These are phyloP conservation scores for Ampelomyces quisqualis DNA, from an alignment of 2,329 filamentous ascomycete genomes.

Conservation along the genomic window DNA sequence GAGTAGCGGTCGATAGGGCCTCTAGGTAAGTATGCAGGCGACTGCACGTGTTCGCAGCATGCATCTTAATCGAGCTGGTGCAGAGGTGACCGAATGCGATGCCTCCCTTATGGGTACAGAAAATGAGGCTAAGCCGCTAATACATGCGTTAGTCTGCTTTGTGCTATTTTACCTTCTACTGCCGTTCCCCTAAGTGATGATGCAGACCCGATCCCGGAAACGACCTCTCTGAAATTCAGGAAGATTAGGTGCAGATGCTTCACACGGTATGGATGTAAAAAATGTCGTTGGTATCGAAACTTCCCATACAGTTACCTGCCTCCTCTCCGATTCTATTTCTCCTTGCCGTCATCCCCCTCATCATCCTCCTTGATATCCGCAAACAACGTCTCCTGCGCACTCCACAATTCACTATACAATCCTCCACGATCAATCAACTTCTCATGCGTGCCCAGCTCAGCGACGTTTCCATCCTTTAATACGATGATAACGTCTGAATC, in stretches of 20 bases:
- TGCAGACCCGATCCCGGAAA: too few relatives aligned
- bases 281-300: not conserved
- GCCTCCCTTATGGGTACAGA: too few relatives aligned
- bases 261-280: too few relatives aligned
- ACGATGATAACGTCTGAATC: slow-evolving; percentile 93
- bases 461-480: slow-evolving; percentile 78
- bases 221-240: too few relatives aligned
- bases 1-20: slow-evolving; percentile 14
- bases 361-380: slow-evolving; percentile 13
- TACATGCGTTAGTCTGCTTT: not conserved
- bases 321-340: slow-evolving; percentile 1
- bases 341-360: slow-evolving; percentile 7
- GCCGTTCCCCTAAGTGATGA: too few relatives aligned
- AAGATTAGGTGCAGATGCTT: too few relatives aligned
- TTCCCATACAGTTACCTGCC: not conserved
- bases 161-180: too few relatives aligned
- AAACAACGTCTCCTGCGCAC: slow-evolving; percentile 51
- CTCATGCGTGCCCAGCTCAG: slow-evolving; percentile 83
- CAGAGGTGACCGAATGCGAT: too few relatives aligned
- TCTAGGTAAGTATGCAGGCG: slow-evolving; percentile 3
- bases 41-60: slow-evolving; percentile 28
- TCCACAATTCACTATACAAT: slow-evolving; percentile 89
- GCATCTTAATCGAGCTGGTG: slow-evolving; percentile 15
- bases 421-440: slow-evolving; percentile 76
- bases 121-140: not conserved